Percentiles rank a stretch among this genome's conserved stretches.
phyloP scores from a whole-genome alignment of 2,329 filamentous ascomycete genomes.

The Pseudogymnoascus sp. region DNA sequence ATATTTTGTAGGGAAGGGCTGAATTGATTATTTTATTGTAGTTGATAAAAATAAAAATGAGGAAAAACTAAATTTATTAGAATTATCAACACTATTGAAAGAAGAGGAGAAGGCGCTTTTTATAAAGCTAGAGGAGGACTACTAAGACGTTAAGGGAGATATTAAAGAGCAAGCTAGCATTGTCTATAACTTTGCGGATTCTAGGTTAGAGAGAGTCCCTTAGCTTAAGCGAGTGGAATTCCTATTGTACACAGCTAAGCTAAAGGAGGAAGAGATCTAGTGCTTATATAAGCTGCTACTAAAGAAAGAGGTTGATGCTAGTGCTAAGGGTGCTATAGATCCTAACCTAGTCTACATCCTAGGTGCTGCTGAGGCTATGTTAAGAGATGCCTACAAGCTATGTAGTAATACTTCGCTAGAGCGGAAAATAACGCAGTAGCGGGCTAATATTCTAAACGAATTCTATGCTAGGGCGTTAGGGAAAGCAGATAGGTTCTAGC shows the following conservation, averaged over 20 bases:
- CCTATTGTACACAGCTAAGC: neutral
- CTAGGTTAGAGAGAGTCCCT: too few species aligned
- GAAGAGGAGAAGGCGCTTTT: constrained; percentile 12
- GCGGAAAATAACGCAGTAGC: too few species aligned
- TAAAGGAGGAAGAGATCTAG: constrained; percentile 14
- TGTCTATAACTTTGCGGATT: too few species aligned
- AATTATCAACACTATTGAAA: neutral
- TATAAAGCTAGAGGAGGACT: constrained; percentile 11
- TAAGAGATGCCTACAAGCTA: too few species aligned
- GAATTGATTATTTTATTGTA: constrained; percentile 8
- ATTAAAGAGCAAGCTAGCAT: constrained; percentile 3
- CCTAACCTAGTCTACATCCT: constrained; percentile 12
- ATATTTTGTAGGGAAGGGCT: too few species aligned
- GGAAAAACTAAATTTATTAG: neutral
- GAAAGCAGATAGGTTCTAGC: too few species aligned
- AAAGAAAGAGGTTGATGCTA: constrained; percentile 12
- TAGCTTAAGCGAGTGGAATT: too few species aligned
- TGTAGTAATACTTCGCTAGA: too few species aligned
- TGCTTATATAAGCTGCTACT: constrained; percentile 12
- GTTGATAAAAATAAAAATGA: neutral
- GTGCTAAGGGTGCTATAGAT: constrained; percentile 8
- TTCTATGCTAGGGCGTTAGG: too few species aligned
- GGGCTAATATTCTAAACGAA: too few species aligned
- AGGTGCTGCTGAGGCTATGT: constrained; percentile 3
- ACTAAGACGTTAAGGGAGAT: constrained; percentile 9